These are phyloP conservation scores for Oryza officinalis DNA, from an alignment of 176 grass and related monocot genomes.

Conservation along the genomic window DNA sequence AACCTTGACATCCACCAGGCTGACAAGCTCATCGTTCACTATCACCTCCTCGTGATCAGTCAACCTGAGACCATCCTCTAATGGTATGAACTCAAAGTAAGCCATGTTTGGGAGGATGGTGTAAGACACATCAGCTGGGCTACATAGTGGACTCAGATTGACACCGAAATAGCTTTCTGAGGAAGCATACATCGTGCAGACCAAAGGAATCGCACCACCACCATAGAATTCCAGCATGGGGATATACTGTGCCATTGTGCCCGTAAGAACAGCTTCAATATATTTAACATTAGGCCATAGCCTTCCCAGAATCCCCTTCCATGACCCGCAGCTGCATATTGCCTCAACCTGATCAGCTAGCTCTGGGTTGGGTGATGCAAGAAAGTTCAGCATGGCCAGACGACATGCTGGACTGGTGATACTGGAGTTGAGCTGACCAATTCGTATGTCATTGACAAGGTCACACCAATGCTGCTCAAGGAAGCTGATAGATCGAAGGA, in stretches of 20 bases:
- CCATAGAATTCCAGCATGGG: constrained; percentile 79
- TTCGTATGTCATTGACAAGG: constrained; percentile 65
- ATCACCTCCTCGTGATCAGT: constrained; percentile 39
- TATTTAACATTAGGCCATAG: constrained; percentile 75
- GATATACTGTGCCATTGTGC: constrained; percentile 77
- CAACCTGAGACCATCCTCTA: constrained; percentile 57
- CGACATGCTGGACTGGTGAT: constrained; percentile 51
- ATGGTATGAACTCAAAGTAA: constrained; percentile 77
- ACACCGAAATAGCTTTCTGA: constrained; percentile 74
- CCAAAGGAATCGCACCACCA: constrained; percentile 53
- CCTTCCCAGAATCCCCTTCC: constrained; percentile 60
- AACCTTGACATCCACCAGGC: constrained; percentile 65
- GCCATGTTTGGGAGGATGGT: constrained; percentile 83
- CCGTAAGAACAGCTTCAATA: constrained; percentile 76
- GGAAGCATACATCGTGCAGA: constrained; percentile 77
- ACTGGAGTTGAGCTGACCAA: constrained; percentile 46
- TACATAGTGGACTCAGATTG: constrained; percentile 63
- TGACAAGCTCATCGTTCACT: constrained; percentile 56
- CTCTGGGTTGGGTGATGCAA: constrained; percentile 45
- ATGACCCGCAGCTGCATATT: constrained; percentile 52
- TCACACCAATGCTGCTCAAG: constrained; percentile 65
- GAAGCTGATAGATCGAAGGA: constrained; percentile 76
- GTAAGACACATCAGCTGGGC: constrained; percentile 57
- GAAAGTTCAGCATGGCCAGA: constrained; percentile 39
- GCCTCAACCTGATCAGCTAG: constrained; percentile 61